phyloP scores from a whole-genome alignment of 371 early-diverging fungal species.

The Mortierella sp. region DNA sequence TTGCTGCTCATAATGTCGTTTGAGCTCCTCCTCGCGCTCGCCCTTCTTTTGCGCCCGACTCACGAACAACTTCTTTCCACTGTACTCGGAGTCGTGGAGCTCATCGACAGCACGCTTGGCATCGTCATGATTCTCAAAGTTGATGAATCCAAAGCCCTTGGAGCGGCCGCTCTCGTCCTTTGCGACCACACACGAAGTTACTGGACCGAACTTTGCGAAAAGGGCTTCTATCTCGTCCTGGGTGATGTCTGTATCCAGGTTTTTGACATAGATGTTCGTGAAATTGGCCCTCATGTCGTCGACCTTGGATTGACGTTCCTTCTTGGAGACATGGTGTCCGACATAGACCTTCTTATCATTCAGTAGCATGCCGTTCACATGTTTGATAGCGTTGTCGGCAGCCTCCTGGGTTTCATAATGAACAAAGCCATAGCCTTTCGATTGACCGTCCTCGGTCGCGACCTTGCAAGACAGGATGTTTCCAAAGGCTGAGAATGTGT shows the following conservation, averaged over 20 bases:
- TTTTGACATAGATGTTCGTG: slow-evolving; percentile 99
- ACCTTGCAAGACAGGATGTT: slow-evolving; percentile 99
- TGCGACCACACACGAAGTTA: slow-evolving; percentile 85
- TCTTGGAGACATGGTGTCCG: slow-evolving; percentile 92
- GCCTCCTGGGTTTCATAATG: slow-evolving; percentile 98
- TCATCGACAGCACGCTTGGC: slow-evolving; percentile 94
- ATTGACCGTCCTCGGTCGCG: slow-evolving; percentile 87
- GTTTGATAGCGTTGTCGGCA: slow-evolving; percentile 97
- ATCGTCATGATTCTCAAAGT: slow-evolving; percentile 93
- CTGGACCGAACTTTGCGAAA: slow-evolving; percentile 88
- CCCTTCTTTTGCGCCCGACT: slow-evolving; percentile 98
- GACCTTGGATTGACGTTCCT: slow-evolving; percentile 93
- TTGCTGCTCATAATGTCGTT: slow-evolving; percentile 92
- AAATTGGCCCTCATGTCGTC: slow-evolving; percentile 92
- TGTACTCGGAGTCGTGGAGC: slow-evolving; percentile 92
- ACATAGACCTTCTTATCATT: slow-evolving; percentile 96
- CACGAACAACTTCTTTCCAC: slow-evolving; percentile 95
- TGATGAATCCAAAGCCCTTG: slow-evolving; percentile 97
- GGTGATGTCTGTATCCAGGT: slow-evolving; percentile 86
- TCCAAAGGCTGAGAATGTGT: slow-evolving; percentile 99
- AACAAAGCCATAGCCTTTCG: slow-evolving; percentile 98
- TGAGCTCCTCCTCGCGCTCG: slow-evolving; percentile 98
- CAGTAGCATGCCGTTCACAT: slow-evolving; percentile 98
- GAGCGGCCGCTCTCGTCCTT: slow-evolving; percentile 86
- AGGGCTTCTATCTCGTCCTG: slow-evolving; percentile 87